phyloP scores from a whole-genome alignment of 163 green algal species.

The Volvox carteri region DNA sequence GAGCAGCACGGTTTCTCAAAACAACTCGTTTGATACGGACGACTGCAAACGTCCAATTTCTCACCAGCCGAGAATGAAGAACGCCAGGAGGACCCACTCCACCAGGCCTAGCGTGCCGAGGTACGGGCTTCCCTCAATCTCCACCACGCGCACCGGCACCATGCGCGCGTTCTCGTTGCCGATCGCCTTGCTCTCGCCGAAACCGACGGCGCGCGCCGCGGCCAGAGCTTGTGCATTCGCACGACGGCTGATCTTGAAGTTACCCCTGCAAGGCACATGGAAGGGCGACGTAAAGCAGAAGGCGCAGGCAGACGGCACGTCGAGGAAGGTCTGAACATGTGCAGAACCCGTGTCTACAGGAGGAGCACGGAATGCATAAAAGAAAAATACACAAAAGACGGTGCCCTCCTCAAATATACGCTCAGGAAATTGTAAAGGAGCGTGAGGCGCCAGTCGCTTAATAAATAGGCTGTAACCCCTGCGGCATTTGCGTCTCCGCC shows the following conservation, averaged over 20 bases:
- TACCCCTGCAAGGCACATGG: constrained; percentile 27
- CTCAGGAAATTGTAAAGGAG: too few relatives aligned
- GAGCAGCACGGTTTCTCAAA: not conserved
- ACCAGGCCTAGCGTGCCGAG: constrained; percentile 60
- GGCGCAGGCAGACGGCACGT: too few relatives aligned
- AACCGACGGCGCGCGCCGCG: constrained; percentile 31
- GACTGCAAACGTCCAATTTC: not conserved
- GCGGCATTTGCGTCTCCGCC: too few relatives aligned
- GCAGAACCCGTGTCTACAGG: not conserved
- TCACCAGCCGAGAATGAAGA: constrained; percentile 58
- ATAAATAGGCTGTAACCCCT: too few relatives aligned
- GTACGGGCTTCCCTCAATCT: constrained; percentile 54
- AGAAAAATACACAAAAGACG: too few relatives aligned
- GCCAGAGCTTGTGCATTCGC: constrained; percentile 41
- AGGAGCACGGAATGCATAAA: too few relatives aligned
- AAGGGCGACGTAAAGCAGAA: not conserved
- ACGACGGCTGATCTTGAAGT: constrained; percentile 60
- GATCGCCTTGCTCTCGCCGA: constrained; percentile 46
- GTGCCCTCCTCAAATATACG: too few relatives aligned
- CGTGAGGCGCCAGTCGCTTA: too few relatives aligned
- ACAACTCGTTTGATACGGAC: not conserved
- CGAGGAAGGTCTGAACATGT: not conserved
- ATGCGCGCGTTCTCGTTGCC: constrained; percentile 34
- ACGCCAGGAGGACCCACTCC: constrained; percentile 62
- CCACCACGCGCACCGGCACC: constrained; percentile 41